Base-by-base conservation (phyloP, 495 filamentous ascomycete genomes). In the Tuber calosporum region DNA sequence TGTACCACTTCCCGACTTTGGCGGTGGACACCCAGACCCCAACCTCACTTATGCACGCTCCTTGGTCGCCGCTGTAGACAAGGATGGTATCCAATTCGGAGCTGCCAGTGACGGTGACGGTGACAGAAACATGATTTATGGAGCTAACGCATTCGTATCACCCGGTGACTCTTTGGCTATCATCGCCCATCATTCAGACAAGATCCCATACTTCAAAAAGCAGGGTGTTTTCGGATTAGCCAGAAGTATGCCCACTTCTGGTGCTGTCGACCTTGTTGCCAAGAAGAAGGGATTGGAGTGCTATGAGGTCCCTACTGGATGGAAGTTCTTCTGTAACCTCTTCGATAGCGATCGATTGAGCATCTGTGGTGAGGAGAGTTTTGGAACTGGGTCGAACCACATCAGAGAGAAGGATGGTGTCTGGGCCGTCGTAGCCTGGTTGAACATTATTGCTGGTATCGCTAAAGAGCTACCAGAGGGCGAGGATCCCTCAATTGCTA, bases 61-160 rank as follows among this genome's bases (percentile, higher is more conserved):
- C 48, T 87, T 99, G 11, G 95, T 99, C 69, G 93, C 95, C 81
- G 92, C 89, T 66, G 95, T 99, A 30, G 91, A 99, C 84, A 92
- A 93, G 85, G 89, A 93, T 78, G 87, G 88, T 43, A 92, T 99
- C 77, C 96, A 95, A 79, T 98, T 99, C 82, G 95, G 95, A 79
- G 95, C 95, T 62, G 95, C 95, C 48, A 94, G 91, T 79, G 95
- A 99, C 78, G 95, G 95, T 76, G 95, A 99, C 79, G 95, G 95
- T 79, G 95, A 99, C 85, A 92, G 95, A 73, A 99, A 99, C 87
- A 99, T 99, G 95, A 98, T 99, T 81, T 99, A 99, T 83, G 95
- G 95, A 73, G 94, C 94, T 77, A 93, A 95, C 81, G 90, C 89
- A 58, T 99, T 99, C 81, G 95, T 99, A 72, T 98, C 96, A 9